phyloP scores from a whole-genome alignment of 2,329 filamentous ascomycete genomes.

The Cyanodermella asteris region DNA sequence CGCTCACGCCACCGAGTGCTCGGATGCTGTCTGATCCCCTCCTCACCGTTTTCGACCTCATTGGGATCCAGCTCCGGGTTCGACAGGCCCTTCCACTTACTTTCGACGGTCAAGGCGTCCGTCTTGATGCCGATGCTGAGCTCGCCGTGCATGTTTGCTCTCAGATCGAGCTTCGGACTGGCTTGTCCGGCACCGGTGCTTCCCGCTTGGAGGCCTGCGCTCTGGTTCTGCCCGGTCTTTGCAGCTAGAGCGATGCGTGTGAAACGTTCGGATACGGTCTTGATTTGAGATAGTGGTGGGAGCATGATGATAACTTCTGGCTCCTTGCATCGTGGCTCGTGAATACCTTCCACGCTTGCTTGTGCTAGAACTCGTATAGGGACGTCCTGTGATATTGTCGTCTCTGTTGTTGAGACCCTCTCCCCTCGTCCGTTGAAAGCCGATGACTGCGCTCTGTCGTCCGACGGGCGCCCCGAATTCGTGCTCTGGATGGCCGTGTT shows the following conservation, averaged over 20 bases:
- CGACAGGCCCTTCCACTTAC: slow-evolving; percentile 62
- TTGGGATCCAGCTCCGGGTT: slow-evolving; percentile 73
- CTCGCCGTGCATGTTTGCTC: slow-evolving; percentile 85
- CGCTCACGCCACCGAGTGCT: slow-evolving; percentile 53
- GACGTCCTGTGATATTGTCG: slow-evolving; percentile 83
- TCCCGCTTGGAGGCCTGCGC: slow-evolving; percentile 12
- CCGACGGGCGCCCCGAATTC: slow-evolving; percentile 19
- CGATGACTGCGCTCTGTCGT: slow-evolving; percentile 23
- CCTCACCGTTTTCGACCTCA: slow-evolving; percentile 44
- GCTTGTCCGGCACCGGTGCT: slow-evolving; percentile 9
- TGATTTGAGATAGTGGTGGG: slow-evolving; percentile 68
- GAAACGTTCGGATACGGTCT: slow-evolving; percentile 86
- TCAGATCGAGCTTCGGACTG: slow-evolving; percentile 48
- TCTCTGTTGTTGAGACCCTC: slow-evolving; percentile 56
- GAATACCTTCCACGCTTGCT: slow-evolving; percentile 69
- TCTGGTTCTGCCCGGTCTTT: slow-evolving; percentile 6
- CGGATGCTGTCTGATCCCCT: slow-evolving; percentile 53
- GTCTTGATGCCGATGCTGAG: slow-evolving; percentile 60
- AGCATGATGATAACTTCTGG: slow-evolving; percentile 88
- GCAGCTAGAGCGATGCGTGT: slow-evolving; percentile 53
- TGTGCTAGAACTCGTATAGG: slow-evolving; percentile 79
- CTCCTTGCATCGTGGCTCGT: slow-evolving; percentile 76
- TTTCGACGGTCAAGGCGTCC: slow-evolving; percentile 66
- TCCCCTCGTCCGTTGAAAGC: no score
- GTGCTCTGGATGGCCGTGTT: slow-evolving; percentile 46